Evolutionary conservation across 768 basidiomycete species (phyloP), one percentile per base, ranked within the genome.

Genomic region (Tricholoma furcatifolium): DNA sequence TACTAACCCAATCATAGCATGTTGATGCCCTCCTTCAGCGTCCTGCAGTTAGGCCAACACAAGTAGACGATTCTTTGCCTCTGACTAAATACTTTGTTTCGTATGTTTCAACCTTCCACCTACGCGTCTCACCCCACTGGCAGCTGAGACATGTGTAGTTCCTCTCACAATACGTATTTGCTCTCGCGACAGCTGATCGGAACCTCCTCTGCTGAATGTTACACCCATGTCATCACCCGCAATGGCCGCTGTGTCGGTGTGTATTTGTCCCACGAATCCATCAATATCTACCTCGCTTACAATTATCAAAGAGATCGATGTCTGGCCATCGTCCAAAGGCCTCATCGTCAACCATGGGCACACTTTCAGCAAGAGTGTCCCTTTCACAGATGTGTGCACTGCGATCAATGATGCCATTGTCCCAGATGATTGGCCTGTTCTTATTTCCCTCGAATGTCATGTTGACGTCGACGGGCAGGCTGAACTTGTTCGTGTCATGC

Each of bases 91-190:
- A 86, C 60, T 83, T 79, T 54, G 72, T 85, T 48, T 84, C 83
- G 74, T 76, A 56, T 51, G 75, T 64, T n/a, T 18, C 20, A 17
- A 1, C 2, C 15, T 21, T 47, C 2, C 40, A 38, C 36, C 36
- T 31, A 24, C 43, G 34, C 15, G 39, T 18, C 7, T 52, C 46
- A 27, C 58, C 63, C 40, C 32, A n/a, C n/a, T n/a, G n/a, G n/a
- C n/a, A 9, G 30, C n/a, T 48, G 44, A 58, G 21, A 51, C 31
- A 48, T 27, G 14, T 62, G 14, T 62, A 82, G 83, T 4, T 81
- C 83, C 1, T 84, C 83, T 0, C 84, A 87, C 58, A 86, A 87
- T 60, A 85, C 85, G 2, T 87, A 87, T 57, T 74, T 87, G 0
- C 67, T 84, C 2, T 73, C 80, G 1, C 72, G 79, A 38, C 84